Base-by-base conservation (phyloP, 1,284 basidiomycete species). In the Schizophyllum commune region DNA sequence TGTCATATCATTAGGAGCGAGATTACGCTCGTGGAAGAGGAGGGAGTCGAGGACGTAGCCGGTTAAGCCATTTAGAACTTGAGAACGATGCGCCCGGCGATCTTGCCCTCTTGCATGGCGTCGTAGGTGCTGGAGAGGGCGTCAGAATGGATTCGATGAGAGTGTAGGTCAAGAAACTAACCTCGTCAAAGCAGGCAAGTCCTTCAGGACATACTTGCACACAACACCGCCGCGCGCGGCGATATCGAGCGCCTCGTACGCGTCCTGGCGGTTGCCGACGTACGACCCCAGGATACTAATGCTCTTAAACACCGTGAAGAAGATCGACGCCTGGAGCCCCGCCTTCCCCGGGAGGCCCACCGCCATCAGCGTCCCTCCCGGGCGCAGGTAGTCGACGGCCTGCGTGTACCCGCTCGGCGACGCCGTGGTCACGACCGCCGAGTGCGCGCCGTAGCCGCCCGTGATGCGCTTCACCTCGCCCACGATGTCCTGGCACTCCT, bases 221-320 rank as follows among this genome's bases (percentile, higher is more conserved):
- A 82, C 85, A 58, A 92, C 87, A 56, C 82, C 80, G 15, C 89
- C 91, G 7, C 75, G 69, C 0, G 88, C 83, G 7, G 88, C 91
- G 32, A 93, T 83, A 1, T 83, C 79, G 32, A 93, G 72, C 0
- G 91, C 88, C 69, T 94, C 91, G 17, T 78, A 69, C 7, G 88
- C 82, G 68, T 92, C 91, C 68, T 89, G 87, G 54, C 89, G 79
- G 68, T 86, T 88, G 15, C 81, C 91, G 58, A 94, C 89, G 69
- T 92, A 92, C 4, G 85, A 88, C 6, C 56, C 56, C 2, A 32
- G 56, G n/a, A 39, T 32, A 15, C 56, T 32, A 32, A 39, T 57
- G 27, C 75, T 77, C 73, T 85, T 84, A 71, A 84, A 79, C 20
- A 90, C 88, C 1, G 84, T 87, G 75, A 81, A 89, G 79, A 92